Evolutionary conservation across 148 eudicot species (phyloP), one percentile per base, ranked within the genome.

Genomic region (Rheum nobile): DNA sequence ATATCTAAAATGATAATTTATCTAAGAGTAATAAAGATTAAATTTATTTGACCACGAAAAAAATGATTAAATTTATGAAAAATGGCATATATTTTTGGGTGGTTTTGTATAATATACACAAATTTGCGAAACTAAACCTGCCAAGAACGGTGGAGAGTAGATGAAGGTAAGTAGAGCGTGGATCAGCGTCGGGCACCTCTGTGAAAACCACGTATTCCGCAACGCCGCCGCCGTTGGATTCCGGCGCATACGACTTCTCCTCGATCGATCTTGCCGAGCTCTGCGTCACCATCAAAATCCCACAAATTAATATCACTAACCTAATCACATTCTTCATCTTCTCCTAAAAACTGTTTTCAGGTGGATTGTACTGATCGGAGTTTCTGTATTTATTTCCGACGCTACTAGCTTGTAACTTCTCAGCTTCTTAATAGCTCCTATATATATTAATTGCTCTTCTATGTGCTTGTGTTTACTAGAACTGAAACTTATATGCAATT

Each of bases 121-220:
- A 6, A 38, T 4, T 6, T 38, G 6, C 41, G 8, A 12, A 43
- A 43, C 47, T 12, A 12, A 13, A 88, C 89, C 91, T 81, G 73
- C 91, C 91, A 61, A 86, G 59, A 71, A 81, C 83, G 73, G 86
- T 38, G 73, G 91, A 75, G 48, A 88, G 87, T 63, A 89, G 91
- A 17, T 79, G 78, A 69, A 93, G 77, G 67, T 91, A 91, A 74
- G 65, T 83, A 38, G 87, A 68, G 50, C 89, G 90, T 10, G 89
- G 88, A 24, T 74, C 82, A 22, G 44, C 84, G 0, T 44, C 11
- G 1, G 97, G 98, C 26, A 79, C 75, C 47, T 91, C 90, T 0
- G 98, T 94, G 81, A 88, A 89, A 37, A 94, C 78, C 61, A 94
- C 88, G 77, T 94, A 90, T 7, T 31, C 38, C 22, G 34, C 75